Percentiles rank a stretch among this genome's conserved stretches.
Evolutionary conservation across 1,284 basidiomycete species (phyloP).

Genomic region (Fomitiporia mediterranea): DNA sequence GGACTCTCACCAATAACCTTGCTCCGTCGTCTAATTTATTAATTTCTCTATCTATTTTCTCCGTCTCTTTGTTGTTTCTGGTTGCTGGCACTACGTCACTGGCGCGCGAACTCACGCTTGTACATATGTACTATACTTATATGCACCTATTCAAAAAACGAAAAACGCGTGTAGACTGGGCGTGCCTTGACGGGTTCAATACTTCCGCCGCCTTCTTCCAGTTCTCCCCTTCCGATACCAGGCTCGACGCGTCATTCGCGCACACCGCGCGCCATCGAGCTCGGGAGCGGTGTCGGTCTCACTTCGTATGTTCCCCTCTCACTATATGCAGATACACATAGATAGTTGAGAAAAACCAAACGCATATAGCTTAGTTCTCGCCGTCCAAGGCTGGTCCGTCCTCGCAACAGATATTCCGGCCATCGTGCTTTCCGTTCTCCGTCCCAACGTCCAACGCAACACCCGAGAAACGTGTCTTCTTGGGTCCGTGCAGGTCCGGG

Average conservation of each 20-base stretch:
- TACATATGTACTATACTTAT: too few species aligned
- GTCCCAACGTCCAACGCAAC: conserved; percentile 59
- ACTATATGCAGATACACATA: conserved; percentile 18
- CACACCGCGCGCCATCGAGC: conserved; percentile 58
- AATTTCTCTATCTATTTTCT: neutral
- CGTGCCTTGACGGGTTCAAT: neutral
- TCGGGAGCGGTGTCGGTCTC: conserved; percentile 81
- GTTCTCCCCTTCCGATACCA: neutral
- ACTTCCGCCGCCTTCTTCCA: neutral
- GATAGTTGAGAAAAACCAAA: neutral
- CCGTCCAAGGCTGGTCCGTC: conserved; percentile 70
- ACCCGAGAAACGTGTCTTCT: conserved; percentile 34
- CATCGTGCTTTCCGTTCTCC: conserved; percentile 65
- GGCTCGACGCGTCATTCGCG: conserved; percentile 19
- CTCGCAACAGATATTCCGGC: conserved; percentile 74
- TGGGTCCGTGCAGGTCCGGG: conserved; percentile 45
- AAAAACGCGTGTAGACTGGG: neutral
- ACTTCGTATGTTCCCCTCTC: conserved; percentile 52
- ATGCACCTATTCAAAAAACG: too few species aligned
- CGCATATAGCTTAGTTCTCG: conserved; percentile 56
- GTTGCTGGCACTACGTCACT: conserved; percentile 5
- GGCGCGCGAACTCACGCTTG: neutral
- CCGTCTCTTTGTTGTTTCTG: neutral
- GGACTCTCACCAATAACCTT: neutral
- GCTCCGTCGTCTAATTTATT: neutral